These are phyloP conservation scores for Pascua guehoae DNA, from an alignment of 1,284 basidiomycete species.

Conservation along the genomic window DNA sequence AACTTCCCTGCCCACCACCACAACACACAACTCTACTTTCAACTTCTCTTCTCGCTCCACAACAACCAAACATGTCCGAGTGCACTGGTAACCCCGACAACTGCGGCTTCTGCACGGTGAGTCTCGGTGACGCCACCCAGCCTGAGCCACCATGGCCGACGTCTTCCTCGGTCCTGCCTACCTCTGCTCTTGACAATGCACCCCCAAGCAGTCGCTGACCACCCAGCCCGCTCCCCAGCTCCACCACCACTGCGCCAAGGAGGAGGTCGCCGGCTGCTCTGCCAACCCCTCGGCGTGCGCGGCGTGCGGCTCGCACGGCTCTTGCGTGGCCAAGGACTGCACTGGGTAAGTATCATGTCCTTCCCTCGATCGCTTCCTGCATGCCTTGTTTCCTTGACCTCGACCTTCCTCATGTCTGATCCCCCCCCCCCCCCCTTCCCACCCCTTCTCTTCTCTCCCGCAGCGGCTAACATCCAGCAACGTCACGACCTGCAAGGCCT, in stretches of 20 bases:
- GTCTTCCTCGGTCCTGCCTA: neutral
- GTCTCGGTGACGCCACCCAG: constrained; percentile 5
- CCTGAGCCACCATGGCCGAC: neutral
- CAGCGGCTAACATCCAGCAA: constrained; percentile 24
- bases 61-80: constrained; percentile 10
- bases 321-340: constrained; percentile 40
- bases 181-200: too few species aligned
- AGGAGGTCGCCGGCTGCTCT: constrained; percentile 38
- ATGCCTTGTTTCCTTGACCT: too few species aligned
- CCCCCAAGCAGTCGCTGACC: neutral
- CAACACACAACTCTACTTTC: neutral
- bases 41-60: neutral
- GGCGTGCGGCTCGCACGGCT: constrained; percentile 21
- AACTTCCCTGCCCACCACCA: neutral
- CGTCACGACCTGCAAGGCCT: constrained; percentile 40
- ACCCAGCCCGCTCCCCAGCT: constrained; percentile 3
- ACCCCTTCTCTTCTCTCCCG: neutral
- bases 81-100: constrained; percentile 44
- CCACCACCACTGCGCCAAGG: constrained; percentile 37
- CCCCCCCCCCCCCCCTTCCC: too few species aligned
- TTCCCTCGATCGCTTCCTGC: neutral
- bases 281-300: constrained; percentile 36
- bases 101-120: constrained; percentile 45
- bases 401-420: too few species aligned
- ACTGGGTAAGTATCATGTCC: constrained; percentile 35